Percentiles rank a stretch among this genome's conserved stretches.
Conservation (phyloP, 2,329 filamentous ascomycete species). For the Cercospora canescens region DNA sequence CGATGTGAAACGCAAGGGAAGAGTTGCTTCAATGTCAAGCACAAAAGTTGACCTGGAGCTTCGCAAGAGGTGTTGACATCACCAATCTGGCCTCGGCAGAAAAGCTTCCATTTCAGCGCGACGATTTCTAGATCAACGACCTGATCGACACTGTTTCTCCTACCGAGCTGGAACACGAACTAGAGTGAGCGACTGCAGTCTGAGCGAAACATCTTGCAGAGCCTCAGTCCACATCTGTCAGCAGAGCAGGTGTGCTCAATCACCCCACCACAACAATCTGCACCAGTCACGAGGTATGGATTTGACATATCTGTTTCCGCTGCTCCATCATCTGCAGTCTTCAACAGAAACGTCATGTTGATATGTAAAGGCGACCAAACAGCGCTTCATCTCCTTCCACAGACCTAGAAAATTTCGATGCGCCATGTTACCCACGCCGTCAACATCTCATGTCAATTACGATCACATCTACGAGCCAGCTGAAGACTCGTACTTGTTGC, state of each 20-base stretch:
- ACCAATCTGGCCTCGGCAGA: slow-evolving; percentile 9
- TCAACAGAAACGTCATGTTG: not conserved
- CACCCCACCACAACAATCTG: not conserved
- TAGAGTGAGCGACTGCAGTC: not conserved
- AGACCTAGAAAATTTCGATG: not conserved
- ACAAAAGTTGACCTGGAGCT: slow-evolving; percentile 4
- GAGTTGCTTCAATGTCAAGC: not conserved
- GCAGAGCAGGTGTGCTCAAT: not conserved
- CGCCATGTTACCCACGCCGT: slow-evolving; percentile 86
- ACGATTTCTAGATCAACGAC: not conserved
- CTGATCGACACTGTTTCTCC: not conserved
- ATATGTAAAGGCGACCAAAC: not conserved
- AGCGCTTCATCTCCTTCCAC: not conserved
- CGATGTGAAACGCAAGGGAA: not conserved
- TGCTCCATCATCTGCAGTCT: not conserved
- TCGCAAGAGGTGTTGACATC: slow-evolving; percentile 12
- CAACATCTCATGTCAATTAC: slow-evolving; percentile 87
- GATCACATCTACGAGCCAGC: slow-evolving; percentile 90
- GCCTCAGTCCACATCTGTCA: not conserved
- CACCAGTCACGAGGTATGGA: not conserved
- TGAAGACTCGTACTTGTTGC: slow-evolving; percentile 91
- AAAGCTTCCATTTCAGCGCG: not conserved
- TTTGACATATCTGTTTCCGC: not conserved
- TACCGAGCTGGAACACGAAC: not conserved
- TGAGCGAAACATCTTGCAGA: not conserved